Conservation (phyloP, 2,329 filamentous ascomycete species). For the Cytospora schulzeri region DNA sequence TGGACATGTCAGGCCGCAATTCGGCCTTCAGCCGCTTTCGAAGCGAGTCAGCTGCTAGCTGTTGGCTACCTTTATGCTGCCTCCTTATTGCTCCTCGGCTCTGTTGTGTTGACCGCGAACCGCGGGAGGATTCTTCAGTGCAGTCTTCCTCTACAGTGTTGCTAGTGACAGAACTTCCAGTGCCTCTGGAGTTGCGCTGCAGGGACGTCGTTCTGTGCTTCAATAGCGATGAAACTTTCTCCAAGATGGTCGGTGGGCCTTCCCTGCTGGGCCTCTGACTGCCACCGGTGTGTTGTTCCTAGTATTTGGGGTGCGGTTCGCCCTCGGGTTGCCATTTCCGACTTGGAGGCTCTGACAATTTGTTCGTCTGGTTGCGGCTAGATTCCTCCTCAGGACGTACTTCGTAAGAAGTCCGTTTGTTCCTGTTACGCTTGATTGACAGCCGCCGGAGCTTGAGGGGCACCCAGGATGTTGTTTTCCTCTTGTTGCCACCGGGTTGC, state of each 20-base stretch:
- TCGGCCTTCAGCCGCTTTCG: conserved; percentile 16
- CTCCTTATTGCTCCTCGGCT: background rate
- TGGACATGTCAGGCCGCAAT: background rate
- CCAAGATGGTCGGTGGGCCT: background rate
- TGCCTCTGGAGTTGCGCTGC: background rate
- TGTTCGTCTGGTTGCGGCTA: background rate
- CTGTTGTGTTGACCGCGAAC: background rate
- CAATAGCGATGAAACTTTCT: conserved; percentile 14
- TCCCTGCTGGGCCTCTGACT: background rate
- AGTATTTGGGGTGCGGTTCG: background rate
- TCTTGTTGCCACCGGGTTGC: background rate
- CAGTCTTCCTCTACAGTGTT: background rate
- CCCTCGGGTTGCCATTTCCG: background rate
- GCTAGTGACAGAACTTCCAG: background rate
- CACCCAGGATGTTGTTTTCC: background rate
- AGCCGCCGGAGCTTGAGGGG: conserved; percentile 1
- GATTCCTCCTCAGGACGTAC: no score
- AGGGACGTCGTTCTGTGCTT: conserved; percentile 1
- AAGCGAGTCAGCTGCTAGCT: conserved; percentile 1
- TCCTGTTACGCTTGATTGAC: background rate
- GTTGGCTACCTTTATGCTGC: background rate
- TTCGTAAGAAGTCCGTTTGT: background rate
- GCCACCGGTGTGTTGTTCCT: background rate
- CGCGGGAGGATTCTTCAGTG: background rate
- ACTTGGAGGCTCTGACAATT: background rate